Evolutionary conservation across 192 early-diverging fungal genomes (phyloP).

Genomic region (Backusella psychrophila): DNA sequence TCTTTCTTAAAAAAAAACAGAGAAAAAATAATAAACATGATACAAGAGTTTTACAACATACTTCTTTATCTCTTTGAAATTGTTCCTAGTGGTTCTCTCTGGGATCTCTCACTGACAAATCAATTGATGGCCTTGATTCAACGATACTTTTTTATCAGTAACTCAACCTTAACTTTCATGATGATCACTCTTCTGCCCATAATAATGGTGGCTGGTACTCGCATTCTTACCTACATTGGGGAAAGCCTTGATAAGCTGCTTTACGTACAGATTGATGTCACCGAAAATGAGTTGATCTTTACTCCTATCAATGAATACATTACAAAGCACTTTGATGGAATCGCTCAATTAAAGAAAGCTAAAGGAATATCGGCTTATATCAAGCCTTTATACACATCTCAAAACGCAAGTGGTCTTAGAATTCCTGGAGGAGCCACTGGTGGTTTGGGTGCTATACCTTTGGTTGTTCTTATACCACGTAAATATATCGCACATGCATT

Average conservation of each 20-base stretch:
- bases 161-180: no score
- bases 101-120: no score
- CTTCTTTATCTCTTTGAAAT: no score
- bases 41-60: no score
- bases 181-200: no score
- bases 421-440: not conserved
- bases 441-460: not conserved
- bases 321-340: not conserved
- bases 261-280: conserved; percentile 10
- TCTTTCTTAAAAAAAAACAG: no score
- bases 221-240: no score
- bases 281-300: conserved; percentile 15
- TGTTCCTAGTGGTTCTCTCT: no score
- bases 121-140: no score
- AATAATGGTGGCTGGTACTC: no score
- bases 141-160: no score
- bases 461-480: conserved; percentile 16
- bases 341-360: not conserved
- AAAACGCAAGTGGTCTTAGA: not conserved
- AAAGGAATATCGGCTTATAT: not conserved
- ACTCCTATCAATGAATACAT: conserved; percentile 5
- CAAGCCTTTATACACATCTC: not conserved
- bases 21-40: no score
- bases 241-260: not conserved
- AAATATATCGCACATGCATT: not conserved